Evolutionary conservation across 2,329 filamentous ascomycete species (phyloP).

Genomic region (Neonectria neomacrospora): DNA sequence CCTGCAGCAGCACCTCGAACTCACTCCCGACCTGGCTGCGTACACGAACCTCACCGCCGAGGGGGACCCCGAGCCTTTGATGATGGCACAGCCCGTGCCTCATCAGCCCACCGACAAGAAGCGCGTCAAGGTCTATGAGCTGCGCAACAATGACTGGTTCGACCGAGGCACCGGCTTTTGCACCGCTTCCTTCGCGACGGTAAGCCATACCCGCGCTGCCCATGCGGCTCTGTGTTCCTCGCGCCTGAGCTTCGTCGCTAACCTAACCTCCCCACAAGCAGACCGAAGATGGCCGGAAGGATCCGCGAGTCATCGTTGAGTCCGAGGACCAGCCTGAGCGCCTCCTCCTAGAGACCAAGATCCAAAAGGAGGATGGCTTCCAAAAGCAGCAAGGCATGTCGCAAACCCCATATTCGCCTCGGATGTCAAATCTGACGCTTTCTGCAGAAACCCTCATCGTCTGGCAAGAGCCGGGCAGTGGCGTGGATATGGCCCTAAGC

Average conservation of each 20-base stretch:
- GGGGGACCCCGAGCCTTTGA: constrained; percentile 70
- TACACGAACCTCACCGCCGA: constrained; percentile 62
- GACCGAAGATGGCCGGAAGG: constrained; percentile 74
- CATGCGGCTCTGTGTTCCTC: constrained; percentile 22
- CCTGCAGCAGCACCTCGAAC: constrained; percentile 69
- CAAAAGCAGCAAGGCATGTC: constrained; percentile 93
- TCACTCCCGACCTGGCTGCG: constrained; percentile 63
- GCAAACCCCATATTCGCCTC: constrained; percentile 17
- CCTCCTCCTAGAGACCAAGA: constrained; percentile 86
- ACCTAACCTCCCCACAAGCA: constrained; percentile 47
- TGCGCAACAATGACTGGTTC: constrained; percentile 99
- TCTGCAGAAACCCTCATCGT: constrained; percentile 91
- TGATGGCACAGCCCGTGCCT: constrained; percentile 78
- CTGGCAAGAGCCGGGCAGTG: constrained; percentile 88
- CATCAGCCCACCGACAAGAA: constrained; percentile 74
- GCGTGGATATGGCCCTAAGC: constrained; percentile 95
- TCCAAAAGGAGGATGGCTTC: constrained; percentile 94
- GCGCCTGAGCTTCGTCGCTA: constrained; percentile 38
- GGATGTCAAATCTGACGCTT: constrained; percentile 42
- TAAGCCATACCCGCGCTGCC: constrained; percentile 58
- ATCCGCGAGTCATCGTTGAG: constrained; percentile 88
- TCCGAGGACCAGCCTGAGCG: constrained; percentile 91
- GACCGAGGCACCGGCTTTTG: constrained; percentile 97
- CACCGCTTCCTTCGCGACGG: constrained; percentile 77
- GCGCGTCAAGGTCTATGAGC: constrained; percentile 98